Base-by-base conservation (phyloP, 805 yeast genomes). In the Yamadazyma endophytica region DNA sequence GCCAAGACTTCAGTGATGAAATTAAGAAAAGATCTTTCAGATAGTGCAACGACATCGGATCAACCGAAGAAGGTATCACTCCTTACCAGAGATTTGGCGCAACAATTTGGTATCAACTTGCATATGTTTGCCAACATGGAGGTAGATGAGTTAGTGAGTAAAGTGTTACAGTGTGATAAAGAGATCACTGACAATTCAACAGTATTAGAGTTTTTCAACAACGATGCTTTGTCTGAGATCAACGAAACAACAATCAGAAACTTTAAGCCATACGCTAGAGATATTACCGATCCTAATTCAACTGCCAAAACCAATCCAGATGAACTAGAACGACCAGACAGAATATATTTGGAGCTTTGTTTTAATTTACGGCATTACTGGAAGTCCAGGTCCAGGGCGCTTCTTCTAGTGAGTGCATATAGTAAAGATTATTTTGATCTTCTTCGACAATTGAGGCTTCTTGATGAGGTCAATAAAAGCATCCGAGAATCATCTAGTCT, bases 51-150 rank as follows among this genome's bases (percentile, higher is more conserved):
- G 5, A 32, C 26, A 4, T 27, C 39, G 9, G 17, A 21, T 13
- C 31, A 27, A 16, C 26, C 21, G 13, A 32, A 67, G 69, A 82
- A 84, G 47, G 56, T 84, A 1, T 66, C 89, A 0, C 81, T 81
- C 40, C 67, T 92, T 30, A 74, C 95, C 1, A 69, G 94, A 38
- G 97, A 90, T 47, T 61, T 88, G 26, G 85, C 95, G 1, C 98
- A 92, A 52, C 97, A 87, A 47, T 88, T 92, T 63, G 96, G 95
- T 23, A 92, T 92, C 50, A 89, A 90, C 51, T 66, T 92, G 31
- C 97, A 92, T 52, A 70, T 78, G 62, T 86, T 77, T 57, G 69
- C 86, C 4, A 63, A 64, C 24, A 42, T 75, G 14, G 44, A 79
- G 1, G 95, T 81, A 22, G 76, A 72, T 4, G 82, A 75, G 25